phyloP scores from a whole-genome alignment of 2,329 filamentous ascomycete genomes.

The Pseudopyricularia cyperi region DNA sequence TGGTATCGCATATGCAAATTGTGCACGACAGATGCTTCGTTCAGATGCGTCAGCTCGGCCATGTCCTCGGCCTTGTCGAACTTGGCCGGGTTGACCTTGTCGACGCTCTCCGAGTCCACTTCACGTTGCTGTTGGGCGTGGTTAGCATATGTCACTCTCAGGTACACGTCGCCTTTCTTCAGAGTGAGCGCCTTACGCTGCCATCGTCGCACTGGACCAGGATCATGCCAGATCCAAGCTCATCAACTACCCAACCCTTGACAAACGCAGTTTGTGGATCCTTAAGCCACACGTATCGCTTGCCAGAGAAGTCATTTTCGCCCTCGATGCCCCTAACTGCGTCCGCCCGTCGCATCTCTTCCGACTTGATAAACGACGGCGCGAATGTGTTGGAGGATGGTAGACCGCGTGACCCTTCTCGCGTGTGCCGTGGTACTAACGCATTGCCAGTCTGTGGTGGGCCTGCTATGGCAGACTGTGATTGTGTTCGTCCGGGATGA shows the following conservation, averaged over 20 bases:
- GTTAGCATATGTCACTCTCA: background rate
- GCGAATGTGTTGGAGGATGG: conserved; percentile 75
- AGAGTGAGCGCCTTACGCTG: conserved; percentile 41
- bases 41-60: conserved; percentile 95
- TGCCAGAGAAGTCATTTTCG: conserved; percentile 97
- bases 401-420: conserved; percentile 47
- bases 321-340: conserved; percentile 69
- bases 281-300: conserved; percentile 94
- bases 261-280: conserved; percentile 81
- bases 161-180: background rate
- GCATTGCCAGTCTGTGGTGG: conserved; percentile 12
- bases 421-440: conserved; percentile 23
- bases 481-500: conserved; percentile 42
- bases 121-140: conserved; percentile 57
- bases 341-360: conserved; percentile 52
- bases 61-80: conserved; percentile 99
- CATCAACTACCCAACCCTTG: conserved; percentile 82
- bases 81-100: conserved; percentile 98
- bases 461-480: conserved; percentile 39
- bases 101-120: conserved; percentile 73
- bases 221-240: conserved; percentile 54
- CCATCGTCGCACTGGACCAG: conserved; percentile 91
- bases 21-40: conserved; percentile 95
- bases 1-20: conserved; percentile 94
- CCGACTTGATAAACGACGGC: conserved; percentile 86